Base-by-base conservation (phyloP, 163 green algal species). In the Scenedesmus sp. region DNA sequence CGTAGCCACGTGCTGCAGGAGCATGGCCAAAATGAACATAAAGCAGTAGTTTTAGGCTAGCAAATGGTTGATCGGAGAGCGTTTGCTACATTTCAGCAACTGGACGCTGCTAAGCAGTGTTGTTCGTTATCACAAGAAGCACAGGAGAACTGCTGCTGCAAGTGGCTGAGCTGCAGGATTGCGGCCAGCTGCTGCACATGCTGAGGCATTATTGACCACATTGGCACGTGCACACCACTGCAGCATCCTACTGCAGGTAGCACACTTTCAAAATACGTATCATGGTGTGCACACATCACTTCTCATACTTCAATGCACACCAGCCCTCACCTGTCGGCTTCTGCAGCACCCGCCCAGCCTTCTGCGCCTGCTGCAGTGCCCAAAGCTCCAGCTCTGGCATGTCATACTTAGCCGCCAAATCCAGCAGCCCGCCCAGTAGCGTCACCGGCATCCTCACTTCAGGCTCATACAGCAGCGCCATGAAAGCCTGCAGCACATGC, bases 361-460 rank as follows among this genome's bases (percentile, higher is more conserved):
- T 70, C 52, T 84, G 55, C 2, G 70, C 86, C 54, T 90, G 67
- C 86, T 90, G 86, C 86, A 84, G 86, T 7, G 67, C 86, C 86
- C 86, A 90, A 6, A 70, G 70, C 86, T 84, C 34, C 70, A 90
- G n/a, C 67, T 84, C 86, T 4, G 86, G 86, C 86, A 90, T 90
- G 10, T 84, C 86, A 59, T 85, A 90, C 23, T 85, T 70, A 0
- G 79, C 20, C 18, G 86, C 86, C 23, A 90, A 13, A 26, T 84
- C 54, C 67, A 85, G 86, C 67, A 90, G 70, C 16, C 86, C 86
- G 16, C 52, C 16, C 54, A 90, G 66, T 70, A 90, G 67, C 52
- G 70, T 20, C 86, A 57, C 52, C 18, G 86, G 86, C 52, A 90
- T 15, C 16, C 10, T 60, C 0, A 85, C 86, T 46, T 84, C 66